phyloP scores from a whole-genome alignment of 768 basidiomycete species.

The Mycena metata region DNA sequence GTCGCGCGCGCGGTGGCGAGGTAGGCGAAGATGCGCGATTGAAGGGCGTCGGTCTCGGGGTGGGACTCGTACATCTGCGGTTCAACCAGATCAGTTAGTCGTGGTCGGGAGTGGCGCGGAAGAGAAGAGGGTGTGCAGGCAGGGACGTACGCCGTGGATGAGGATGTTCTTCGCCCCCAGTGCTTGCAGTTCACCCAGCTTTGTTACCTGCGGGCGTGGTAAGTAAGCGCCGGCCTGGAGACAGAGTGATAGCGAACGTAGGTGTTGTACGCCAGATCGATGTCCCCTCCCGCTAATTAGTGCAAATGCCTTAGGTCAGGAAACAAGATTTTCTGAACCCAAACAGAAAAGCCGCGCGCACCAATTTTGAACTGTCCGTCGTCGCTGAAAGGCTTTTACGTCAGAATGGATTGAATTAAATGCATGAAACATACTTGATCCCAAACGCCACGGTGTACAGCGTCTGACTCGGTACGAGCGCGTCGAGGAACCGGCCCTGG shows the following conservation, averaged over 20 bases:
- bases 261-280: conserved; percentile 40
- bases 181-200: conserved; percentile 48
- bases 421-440: conserved; percentile 45
- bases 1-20: conserved; percentile 41
- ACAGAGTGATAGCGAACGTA: conserved; percentile 35
- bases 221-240: no score
- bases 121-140: background rate
- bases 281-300: conserved; percentile 43
- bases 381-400: conserved; percentile 35
- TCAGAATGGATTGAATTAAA: background rate
- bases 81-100: background rate
- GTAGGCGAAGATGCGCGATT: conserved; percentile 45
- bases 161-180: conserved; percentile 47
- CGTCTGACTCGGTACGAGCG: conserved; percentile 45
- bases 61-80: conserved; percentile 49
- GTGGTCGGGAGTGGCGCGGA: background rate
- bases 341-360: background rate
- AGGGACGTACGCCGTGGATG: conserved; percentile 45
- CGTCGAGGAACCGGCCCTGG: conserved; percentile 47
- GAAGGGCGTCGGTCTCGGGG: conserved; percentile 44
- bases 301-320: background rate
- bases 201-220: conserved; percentile 34
- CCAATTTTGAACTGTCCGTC: conserved; percentile 47
- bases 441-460: conserved; percentile 49
- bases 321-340: background rate